Conservation (phyloP, 73 alveolate genomes). For the Tetrahymena borealis region DNA sequence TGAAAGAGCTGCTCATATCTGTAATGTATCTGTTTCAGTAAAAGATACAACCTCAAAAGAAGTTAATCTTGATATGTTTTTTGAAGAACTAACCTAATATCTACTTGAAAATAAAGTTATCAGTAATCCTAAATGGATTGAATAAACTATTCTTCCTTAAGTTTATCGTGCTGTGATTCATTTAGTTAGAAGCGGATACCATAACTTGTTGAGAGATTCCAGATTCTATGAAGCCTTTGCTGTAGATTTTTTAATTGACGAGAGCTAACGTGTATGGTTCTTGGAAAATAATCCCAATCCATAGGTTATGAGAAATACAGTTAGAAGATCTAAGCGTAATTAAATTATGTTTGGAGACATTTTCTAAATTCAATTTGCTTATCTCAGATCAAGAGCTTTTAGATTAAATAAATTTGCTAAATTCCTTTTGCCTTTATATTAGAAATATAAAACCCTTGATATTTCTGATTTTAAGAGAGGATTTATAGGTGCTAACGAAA, state of each 20-base stretch:
- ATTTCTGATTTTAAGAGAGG: neutral
- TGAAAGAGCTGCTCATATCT: conserved; percentile 38
- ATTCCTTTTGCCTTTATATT: neutral
- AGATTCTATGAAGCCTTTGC: conserved; percentile 35
- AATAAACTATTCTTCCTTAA: conserved; percentile 12
- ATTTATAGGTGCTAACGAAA: neutral
- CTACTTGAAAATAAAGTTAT: conserved; percentile 6
- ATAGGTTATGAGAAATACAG: conserved; percentile 9
- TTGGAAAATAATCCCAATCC: conserved; percentile 37
- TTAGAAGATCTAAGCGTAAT: conserved; percentile 25
- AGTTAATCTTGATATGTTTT: conserved; percentile 16
- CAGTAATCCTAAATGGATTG: conserved; percentile 28
- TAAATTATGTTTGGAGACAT: conserved; percentile 38
- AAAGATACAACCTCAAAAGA: neutral
- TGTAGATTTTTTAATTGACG: conserved; percentile 36
- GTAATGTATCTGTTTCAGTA: conserved; percentile 24
- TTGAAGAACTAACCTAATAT: conserved; percentile 20
- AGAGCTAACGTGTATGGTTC: conserved; percentile 31
- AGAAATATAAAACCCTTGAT: neutral
- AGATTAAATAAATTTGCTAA: conserved; percentile 7
- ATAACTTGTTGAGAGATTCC: conserved; percentile 10
- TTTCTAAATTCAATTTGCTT: conserved; percentile 14
- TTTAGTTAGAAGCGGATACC: conserved; percentile 17
- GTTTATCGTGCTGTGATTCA: conserved; percentile 28
- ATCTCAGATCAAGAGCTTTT: conserved; percentile 3